These are phyloP conservation scores for Adansonia grandidieri DNA, from an alignment of 441 rosid genomes.

Conservation along the genomic window DNA sequence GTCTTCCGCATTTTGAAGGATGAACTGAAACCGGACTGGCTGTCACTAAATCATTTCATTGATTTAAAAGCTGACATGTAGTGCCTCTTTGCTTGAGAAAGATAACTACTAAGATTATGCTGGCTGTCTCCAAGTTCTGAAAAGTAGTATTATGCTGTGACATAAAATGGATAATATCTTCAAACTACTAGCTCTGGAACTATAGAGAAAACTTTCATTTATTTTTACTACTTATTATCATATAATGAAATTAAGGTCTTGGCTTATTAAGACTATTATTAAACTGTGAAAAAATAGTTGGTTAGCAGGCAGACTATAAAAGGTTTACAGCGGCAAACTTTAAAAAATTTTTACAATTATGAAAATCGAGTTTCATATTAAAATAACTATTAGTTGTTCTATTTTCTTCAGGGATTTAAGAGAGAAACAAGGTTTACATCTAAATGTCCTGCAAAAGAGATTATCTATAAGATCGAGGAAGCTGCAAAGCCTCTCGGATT, in stretches of 20 bases:
- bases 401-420: slow-evolving; percentile 60
- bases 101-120: background rate
- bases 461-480: slow-evolving; percentile 86
- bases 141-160: background rate
- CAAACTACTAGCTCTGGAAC: background rate
- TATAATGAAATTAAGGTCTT: background rate
- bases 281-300: background rate
- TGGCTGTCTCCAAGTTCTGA: background rate
- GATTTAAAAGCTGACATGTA: background rate
- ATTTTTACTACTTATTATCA: background rate
- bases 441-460: slow-evolving; percentile 78
- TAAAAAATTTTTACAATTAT: background rate
- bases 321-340: background rate
- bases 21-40: background rate
- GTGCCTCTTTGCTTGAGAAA: background rate
- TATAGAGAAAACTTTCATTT: background rate
- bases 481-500: slow-evolving; percentile 97
- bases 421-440: slow-evolving; percentile 91
- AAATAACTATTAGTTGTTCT: background rate
- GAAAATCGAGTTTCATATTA: background rate
- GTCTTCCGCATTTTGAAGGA: background rate
- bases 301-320: background rate
- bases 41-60: slow-evolving; percentile 2
- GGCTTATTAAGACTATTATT: background rate
- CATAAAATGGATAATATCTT: background rate